Conservation (phyloP, 305 asterid species). For the Fraxinus albicans region DNA sequence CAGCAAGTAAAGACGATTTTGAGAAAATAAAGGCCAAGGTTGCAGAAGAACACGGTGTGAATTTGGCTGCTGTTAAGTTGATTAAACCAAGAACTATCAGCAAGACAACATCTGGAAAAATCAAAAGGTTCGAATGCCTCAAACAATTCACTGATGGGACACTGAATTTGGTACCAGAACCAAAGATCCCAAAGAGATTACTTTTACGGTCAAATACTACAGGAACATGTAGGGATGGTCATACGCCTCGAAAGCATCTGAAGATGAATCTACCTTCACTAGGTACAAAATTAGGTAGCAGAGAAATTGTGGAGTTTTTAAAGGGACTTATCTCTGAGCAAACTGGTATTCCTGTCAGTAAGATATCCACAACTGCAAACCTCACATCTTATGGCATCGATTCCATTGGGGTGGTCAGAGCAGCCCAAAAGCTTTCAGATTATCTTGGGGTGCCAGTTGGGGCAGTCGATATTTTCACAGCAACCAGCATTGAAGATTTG, state of each 20-base stretch:
- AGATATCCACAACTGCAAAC: slow-evolving; percentile 58
- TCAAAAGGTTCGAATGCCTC: slow-evolving; percentile 74
- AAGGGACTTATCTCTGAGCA: slow-evolving; percentile 64
- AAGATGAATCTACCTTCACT: slow-evolving; percentile 25
- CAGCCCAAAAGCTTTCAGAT: slow-evolving; percentile 83
- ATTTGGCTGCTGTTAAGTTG: slow-evolving; percentile 59
- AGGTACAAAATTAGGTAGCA: slow-evolving; percentile 33
- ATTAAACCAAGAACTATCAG: slow-evolving; percentile 69
- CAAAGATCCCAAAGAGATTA: slow-evolving; percentile 38
- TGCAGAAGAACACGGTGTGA: slow-evolving; percentile 78
- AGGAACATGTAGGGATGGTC: slow-evolving; percentile 70
- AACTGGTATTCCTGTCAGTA: slow-evolving; percentile 50
- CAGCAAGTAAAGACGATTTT: slow-evolving; percentile 42
- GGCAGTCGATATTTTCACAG: slow-evolving; percentile 78
- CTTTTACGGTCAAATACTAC: slow-evolving; percentile 71
- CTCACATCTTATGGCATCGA: slow-evolving; percentile 72
- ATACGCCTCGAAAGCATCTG: slow-evolving; percentile 59
- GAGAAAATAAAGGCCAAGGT: slow-evolving; percentile 53
- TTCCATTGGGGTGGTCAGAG: slow-evolving; percentile 84
- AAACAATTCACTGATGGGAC: slow-evolving; percentile 64
- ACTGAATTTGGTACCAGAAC: slow-evolving; percentile 53
- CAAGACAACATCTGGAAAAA: slow-evolving; percentile 76
- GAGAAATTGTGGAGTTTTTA: slow-evolving; percentile 51
- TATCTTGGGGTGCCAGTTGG: slow-evolving; percentile 79
- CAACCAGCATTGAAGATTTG: slow-evolving; percentile 72